These are phyloP conservation scores for Saccharomycopsis microspora DNA, from an alignment of 805 yeast genomes.

Conservation along the genomic window DNA sequence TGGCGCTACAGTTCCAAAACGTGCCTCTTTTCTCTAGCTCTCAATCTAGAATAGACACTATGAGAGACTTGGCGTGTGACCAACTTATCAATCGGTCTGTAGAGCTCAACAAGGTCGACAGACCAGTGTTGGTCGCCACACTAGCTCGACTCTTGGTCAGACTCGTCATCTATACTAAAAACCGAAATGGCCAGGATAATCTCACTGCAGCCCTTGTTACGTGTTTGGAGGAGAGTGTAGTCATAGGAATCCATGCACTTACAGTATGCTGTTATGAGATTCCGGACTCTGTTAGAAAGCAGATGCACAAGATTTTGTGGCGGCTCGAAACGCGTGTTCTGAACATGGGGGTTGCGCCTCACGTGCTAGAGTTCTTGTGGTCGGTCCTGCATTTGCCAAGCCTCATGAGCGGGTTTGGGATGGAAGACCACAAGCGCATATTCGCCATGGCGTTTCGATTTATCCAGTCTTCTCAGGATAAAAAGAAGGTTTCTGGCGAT, in stretches of 20 bases:
- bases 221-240: constrained; percentile 48
- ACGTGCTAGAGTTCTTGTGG: constrained; percentile 63
- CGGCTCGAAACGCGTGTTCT: constrained; percentile 67
- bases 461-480: constrained; percentile 60
- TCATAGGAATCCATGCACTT: constrained; percentile 67
- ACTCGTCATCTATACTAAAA: constrained; percentile 9
- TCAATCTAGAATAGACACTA: neutral
- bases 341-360: constrained; percentile 55
- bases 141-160: constrained; percentile 5
- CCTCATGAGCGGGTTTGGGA: constrained; percentile 58
- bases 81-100: neutral
- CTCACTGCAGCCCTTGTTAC: neutral
- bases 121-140: constrained; percentile 7
- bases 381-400: constrained; percentile 56
- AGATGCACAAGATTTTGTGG: constrained; percentile 55
- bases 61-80: constrained; percentile 2
- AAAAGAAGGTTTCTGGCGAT: constrained; percentile 6
- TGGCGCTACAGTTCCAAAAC: constrained; percentile 12
- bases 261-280: constrained; percentile 73
- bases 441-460: constrained; percentile 77
- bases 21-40: constrained; percentile 11
- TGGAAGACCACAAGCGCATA: constrained; percentile 67
- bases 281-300: constrained; percentile 62
- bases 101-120: constrained; percentile 5
- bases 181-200: constrained; percentile 6